Base-by-base conservation (phyloP, 1,139 yeast genomes). In the Blastobotrys niveus region DNA sequence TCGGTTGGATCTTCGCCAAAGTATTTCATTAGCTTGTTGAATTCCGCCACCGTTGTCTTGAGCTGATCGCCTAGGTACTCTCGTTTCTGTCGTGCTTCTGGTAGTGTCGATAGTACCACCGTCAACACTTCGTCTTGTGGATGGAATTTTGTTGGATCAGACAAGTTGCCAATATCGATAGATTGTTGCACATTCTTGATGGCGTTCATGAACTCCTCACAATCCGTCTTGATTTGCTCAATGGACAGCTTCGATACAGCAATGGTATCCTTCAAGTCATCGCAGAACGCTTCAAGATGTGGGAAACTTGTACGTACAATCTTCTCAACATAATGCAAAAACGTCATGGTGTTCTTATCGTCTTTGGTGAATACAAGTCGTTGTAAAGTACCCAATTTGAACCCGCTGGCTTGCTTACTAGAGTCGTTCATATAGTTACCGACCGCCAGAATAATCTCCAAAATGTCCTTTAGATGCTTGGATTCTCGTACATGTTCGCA, bases 371-470 rank as follows among this genome's bases (percentile, higher is more conserved):
- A 87, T 42, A 82, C 85, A 47, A 91, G 71, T 55, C 95, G 72
- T 54, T 82, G 93, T 47, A 91, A 70, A 1, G 96, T 84, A 27
- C 86, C 84, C 35, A 91, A 68, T 56, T 79, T 81, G 67, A 91
- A 88, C 1, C 97, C 98, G 45, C 74, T 66, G 0, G 95, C 96
- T 54, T 81, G 82, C 57, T 84, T 88, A 6, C 83, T 70, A 26
- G 72, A 66, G 58, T 86, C 95, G 62, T 91, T 91, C 97, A 91
- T 91, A 59, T 80, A 88, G 59, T 91, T 91, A 19, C 97, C 98
- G 48, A 91, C 81, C 17, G 83, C 82, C 52, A 88, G 73, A 43
- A 91, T 85, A 34, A 91, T 76, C 39, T 82, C 82, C 47, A 91
- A 69, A 8, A 89, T 75, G 48, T 76, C 74, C 51, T 78, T 75